Conservation (phyloP, 148 eudicot species). For the Suaeda aralocaspica region DNA sequence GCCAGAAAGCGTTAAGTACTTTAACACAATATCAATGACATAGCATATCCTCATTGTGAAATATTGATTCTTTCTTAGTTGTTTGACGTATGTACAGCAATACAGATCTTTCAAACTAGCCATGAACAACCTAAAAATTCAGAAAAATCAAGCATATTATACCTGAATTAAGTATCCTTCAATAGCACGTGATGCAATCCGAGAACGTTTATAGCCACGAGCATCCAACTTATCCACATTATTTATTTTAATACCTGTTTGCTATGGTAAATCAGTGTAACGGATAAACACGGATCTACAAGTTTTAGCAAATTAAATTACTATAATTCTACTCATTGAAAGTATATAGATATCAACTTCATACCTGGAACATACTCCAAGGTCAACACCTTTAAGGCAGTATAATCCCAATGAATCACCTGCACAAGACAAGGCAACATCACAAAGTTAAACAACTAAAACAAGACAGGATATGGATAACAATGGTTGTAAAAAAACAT, state of each 20-base stretch:
- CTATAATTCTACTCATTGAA: neutral
- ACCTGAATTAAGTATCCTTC: conserved; percentile 98
- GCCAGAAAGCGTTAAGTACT: neutral
- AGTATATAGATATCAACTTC: conserved; percentile 16
- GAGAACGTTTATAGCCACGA: conserved; percentile 67
- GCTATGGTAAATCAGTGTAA: conserved; percentile 14
- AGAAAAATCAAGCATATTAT: conserved; percentile 2
- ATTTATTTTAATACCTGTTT: conserved; percentile 80
- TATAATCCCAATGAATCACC: conserved; percentile 90
- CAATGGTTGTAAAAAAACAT: conserved; percentile 8
- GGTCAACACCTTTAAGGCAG: conserved; percentile 81
- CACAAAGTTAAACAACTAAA: neutral
- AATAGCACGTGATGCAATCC: conserved; percentile 76
- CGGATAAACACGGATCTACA: neutral
- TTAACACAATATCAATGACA: neutral
- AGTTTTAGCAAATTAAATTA: neutral
- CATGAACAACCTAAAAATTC: conserved; percentile 3
- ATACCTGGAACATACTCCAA: conserved; percentile 96
- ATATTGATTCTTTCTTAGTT: neutral
- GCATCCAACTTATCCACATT: conserved; percentile 63
- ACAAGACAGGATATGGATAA: neutral
- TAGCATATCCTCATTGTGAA: neutral
- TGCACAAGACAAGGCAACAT: conserved; percentile 25
- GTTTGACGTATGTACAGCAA: neutral
- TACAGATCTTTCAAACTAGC: neutral